Conservation (phyloP, 2,329 filamentous ascomycete genomes). For the Hymenoscyphus repandus region DNA sequence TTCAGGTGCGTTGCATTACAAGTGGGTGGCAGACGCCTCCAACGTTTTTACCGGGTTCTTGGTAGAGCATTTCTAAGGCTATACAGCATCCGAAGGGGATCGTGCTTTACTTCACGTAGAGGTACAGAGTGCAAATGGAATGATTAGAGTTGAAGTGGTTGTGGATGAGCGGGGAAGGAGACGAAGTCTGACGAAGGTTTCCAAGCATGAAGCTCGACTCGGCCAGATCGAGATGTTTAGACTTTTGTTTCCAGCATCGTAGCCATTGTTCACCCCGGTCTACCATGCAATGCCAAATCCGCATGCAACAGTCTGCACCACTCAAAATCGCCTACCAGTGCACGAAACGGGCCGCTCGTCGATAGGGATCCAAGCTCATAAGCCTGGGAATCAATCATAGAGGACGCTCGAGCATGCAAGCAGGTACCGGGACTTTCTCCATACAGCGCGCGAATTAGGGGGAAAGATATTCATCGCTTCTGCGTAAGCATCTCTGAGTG, state of each 20-base stretch:
- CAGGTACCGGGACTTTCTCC: background rate
- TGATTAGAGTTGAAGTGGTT: too few species aligned
- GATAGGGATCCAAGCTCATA: background rate
- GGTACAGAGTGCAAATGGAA: too few species aligned
- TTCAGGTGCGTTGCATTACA: background rate
- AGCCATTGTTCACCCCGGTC: background rate
- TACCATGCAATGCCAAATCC: background rate
- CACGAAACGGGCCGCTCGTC: conserved; percentile 6
- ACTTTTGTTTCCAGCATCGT: background rate
- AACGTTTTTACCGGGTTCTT: too few species aligned
- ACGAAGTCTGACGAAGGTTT: too few species aligned
- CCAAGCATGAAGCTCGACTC: background rate
- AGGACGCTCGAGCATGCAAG: background rate
- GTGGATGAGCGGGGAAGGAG: too few species aligned
- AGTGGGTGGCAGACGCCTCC: background rate
- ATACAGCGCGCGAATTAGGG: too few species aligned
- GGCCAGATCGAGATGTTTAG: background rate
- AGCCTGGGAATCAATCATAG: background rate
- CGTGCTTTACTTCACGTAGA: too few species aligned
- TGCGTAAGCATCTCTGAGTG: too few species aligned
- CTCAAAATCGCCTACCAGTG: too few species aligned
- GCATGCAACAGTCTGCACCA: background rate
- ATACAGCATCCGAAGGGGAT: too few species aligned
- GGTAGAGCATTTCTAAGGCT: too few species aligned
- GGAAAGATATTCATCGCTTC: too few species aligned